phyloP scores from a whole-genome alignment of 2,329 filamentous ascomycete species.

The Clonostachys sp. region DNA sequence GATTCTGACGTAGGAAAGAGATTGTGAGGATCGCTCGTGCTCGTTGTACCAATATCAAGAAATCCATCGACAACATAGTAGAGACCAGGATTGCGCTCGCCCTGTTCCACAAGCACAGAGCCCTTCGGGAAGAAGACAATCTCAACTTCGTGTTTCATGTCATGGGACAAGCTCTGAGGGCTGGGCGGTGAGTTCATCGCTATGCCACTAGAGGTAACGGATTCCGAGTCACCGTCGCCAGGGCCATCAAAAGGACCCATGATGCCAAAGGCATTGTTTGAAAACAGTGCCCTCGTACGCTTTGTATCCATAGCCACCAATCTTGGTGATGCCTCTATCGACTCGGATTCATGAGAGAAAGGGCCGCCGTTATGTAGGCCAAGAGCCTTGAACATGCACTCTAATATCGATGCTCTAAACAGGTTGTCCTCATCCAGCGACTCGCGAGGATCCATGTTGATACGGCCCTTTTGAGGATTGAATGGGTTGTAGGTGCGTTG shows the following conservation, averaged over 20 bases:
- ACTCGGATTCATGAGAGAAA: constrained; percentile 62
- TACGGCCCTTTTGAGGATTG: constrained; percentile 41
- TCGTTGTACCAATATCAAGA: constrained; percentile 83
- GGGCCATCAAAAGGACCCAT: constrained; percentile 77
- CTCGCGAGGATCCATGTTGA: constrained; percentile 66
- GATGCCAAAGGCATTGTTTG: constrained; percentile 75
- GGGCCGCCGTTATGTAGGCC: constrained; percentile 70
- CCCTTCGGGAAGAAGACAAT: constrained; percentile 97
- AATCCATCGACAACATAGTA: constrained; percentile 99
- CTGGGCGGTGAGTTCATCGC: constrained; percentile 58
- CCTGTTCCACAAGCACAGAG: constrained; percentile 91
- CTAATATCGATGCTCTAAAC: constrained; percentile 84
- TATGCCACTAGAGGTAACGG: constrained; percentile 67
- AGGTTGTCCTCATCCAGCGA: constrained; percentile 82
- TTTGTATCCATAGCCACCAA: constrained; percentile 80
- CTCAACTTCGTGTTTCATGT: constrained; percentile 87
- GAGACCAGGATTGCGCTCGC: constrained; percentile 90
- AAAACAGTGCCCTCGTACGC: constrained; percentile 72
- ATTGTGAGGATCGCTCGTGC: constrained; percentile 14
- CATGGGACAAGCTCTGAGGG: constrained; percentile 63
- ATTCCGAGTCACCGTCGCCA: constrained; percentile 81
- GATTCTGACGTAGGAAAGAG: constrained; percentile 18
- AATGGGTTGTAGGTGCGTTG: constrained; percentile 53
- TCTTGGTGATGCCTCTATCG: constrained; percentile 79
- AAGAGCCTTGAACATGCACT: constrained; percentile 94